Conservation (phyloP, 2,329 filamentous ascomycete genomes). For the Fusarium sp. region DNA sequence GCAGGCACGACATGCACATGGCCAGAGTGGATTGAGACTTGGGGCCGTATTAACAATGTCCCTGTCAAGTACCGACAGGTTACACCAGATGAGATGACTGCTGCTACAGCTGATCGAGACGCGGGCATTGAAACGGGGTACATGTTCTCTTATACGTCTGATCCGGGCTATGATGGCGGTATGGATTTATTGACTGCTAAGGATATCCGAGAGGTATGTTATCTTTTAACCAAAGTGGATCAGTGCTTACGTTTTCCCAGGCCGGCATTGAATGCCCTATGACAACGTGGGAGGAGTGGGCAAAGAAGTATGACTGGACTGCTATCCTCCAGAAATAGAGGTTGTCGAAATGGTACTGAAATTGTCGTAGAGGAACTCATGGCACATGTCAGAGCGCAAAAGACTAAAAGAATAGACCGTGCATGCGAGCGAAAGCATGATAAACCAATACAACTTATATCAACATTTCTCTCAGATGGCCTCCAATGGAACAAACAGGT, state of each 20-base stretch:
- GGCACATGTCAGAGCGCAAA: too few species aligned
- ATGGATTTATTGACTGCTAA: slow-evolving; percentile 56
- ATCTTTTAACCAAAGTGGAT: accelerated
- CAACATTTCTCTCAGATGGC: neutral
- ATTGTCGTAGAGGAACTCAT: too few species aligned
- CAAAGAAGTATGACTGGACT: slow-evolving; percentile 52
- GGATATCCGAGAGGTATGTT: slow-evolving; percentile 56
- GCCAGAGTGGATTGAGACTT: slow-evolving; percentile 57
- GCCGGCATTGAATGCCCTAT: slow-evolving; percentile 58
- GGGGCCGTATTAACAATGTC: slow-evolving; percentile 52
- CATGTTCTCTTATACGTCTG: slow-evolving; percentile 60
- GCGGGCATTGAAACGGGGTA: slow-evolving; percentile 56
- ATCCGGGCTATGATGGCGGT: slow-evolving; percentile 62
- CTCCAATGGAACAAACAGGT: too few species aligned
- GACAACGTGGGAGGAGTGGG: slow-evolving; percentile 53
- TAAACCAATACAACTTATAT: neutral
- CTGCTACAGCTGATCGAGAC: slow-evolving; percentile 51
- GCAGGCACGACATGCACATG: slow-evolving; percentile 59
- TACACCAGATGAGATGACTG: slow-evolving; percentile 54
- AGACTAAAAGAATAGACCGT: too few species aligned
- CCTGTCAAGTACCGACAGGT: slow-evolving; percentile 54
- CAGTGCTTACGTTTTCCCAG: slow-evolving; percentile 41
- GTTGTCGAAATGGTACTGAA: accelerated
- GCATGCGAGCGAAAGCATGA: neutral
- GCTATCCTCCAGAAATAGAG: slow-evolving; percentile 17